phyloP scores from a whole-genome alignment of 1,284 basidiomycete genomes.

The Marasmius tenuissimus region DNA sequence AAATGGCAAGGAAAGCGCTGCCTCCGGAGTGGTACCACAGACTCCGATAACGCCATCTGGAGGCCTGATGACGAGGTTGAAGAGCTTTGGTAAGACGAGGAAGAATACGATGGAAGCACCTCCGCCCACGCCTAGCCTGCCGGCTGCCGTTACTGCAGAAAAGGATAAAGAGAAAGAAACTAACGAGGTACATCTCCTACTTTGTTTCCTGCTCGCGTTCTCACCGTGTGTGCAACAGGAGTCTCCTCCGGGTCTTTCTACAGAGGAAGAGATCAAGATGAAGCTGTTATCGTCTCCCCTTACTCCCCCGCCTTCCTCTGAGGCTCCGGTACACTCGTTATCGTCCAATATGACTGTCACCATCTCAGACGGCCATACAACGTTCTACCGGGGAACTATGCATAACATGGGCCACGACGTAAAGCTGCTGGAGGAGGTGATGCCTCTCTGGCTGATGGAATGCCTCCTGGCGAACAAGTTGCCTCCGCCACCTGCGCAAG shows the following conservation, averaged over 20 bases:
- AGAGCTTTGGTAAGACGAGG: constrained; percentile 70
- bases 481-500: constrained; percentile 41
- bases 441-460: constrained; percentile 90
- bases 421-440: constrained; percentile 68
- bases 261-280: constrained; percentile 55
- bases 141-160: constrained; percentile 9
- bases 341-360: constrained; percentile 69
- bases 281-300: constrained; percentile 68
- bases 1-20: neutral
- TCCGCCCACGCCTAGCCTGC: constrained; percentile 19
- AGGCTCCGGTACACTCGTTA: constrained; percentile 71
- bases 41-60: constrained; percentile 58
- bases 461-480: constrained; percentile 77
- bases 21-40: constrained; percentile 29
- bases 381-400: constrained; percentile 73
- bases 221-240: constrained; percentile 21
- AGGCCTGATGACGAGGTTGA: constrained; percentile 78
- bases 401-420: constrained; percentile 56
- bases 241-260: constrained; percentile 21
- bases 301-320: constrained; percentile 67
- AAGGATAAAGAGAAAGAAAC: constrained; percentile 19
- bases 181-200: constrained; percentile 24
- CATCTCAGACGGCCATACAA: constrained; percentile 85
- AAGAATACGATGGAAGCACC: constrained; percentile 37
- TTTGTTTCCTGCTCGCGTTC: constrained; percentile 25